These are phyloP conservation scores for Suillus clintonianus DNA, from an alignment of 768 basidiomycete species.

Conservation along the genomic window DNA sequence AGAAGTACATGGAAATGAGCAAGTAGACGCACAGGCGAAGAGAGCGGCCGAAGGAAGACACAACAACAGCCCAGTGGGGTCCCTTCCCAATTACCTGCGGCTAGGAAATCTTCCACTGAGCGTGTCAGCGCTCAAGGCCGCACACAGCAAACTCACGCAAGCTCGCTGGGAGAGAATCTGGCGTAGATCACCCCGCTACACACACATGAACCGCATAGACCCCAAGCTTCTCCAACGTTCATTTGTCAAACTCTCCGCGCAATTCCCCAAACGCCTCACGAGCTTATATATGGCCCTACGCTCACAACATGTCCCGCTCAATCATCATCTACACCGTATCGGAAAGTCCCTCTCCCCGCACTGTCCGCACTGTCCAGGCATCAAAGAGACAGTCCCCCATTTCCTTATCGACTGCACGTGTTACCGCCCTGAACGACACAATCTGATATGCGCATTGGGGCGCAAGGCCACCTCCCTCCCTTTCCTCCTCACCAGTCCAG, in stretches of 20 bases:
- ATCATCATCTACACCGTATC: conserved; percentile 32
- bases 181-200: conserved; percentile 2
- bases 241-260: conserved; percentile 4
- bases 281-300: conserved; percentile 33
- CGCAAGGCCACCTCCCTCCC: too few relatives aligned
- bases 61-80: neutral
- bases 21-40: conserved; percentile 1
- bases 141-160: neutral
- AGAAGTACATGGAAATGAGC: neutral
- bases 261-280: conserved; percentile 13
- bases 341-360: conserved; percentile 18
- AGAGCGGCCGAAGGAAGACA: neutral
- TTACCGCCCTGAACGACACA: too few relatives aligned
- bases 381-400: too few relatives aligned
- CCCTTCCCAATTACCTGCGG: neutral
- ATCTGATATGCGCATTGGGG: too few relatives aligned
- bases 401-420: too few relatives aligned
- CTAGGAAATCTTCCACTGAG: neutral
- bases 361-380: conserved; percentile 13
- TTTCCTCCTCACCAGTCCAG: too few relatives aligned
- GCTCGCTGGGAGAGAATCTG: neutral
- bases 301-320: conserved; percentile 31
- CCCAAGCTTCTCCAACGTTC: neutral
- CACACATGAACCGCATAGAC: neutral
- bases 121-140: neutral